Conservation (phyloP, 768 basidiomycete species). For the Nidularia sp. region DNA sequence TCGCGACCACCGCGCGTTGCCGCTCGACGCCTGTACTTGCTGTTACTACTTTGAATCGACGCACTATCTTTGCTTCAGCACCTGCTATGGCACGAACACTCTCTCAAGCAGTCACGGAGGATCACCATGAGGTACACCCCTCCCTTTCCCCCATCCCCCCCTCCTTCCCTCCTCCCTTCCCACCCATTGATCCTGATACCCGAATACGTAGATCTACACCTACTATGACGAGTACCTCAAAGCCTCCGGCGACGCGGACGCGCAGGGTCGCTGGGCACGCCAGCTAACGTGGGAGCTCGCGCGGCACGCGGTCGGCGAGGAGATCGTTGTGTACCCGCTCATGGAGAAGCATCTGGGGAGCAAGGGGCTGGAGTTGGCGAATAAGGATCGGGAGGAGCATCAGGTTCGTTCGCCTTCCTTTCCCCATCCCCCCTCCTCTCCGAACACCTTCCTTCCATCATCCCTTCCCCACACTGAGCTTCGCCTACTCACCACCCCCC, state of each 20-base stretch:
- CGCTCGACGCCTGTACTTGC: too few species aligned
- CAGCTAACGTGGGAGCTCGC: conserved; percentile 62
- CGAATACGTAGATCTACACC: conserved; percentile 44
- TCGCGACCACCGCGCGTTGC: too few species aligned
- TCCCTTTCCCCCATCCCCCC: neutral
- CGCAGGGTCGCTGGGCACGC: conserved; percentile 48
- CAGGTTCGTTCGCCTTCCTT: conserved; percentile 26
- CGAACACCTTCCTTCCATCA: neutral
- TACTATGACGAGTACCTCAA: conserved; percentile 48
- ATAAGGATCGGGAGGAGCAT: conserved; percentile 55
- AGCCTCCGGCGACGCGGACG: conserved; percentile 35
- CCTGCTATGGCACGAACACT: neutral
- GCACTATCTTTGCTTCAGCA: too few species aligned
- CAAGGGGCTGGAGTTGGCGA: conserved; percentile 44
- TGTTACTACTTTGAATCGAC: too few species aligned
- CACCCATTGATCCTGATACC: neutral
- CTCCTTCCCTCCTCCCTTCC: neutral
- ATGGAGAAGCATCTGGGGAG: conserved; percentile 55
- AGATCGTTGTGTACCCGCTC: conserved; percentile 60
- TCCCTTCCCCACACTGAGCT: too few species aligned
- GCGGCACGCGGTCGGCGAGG: conserved; percentile 57
- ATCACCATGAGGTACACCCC: conserved; percentile 13
- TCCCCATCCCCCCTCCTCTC: neutral
- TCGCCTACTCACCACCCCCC: too few species aligned
- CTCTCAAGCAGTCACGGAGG: conserved; percentile 12